phyloP scores from a whole-genome alignment of 192 early-diverging fungal genomes.

The Coemansia sp. region DNA sequence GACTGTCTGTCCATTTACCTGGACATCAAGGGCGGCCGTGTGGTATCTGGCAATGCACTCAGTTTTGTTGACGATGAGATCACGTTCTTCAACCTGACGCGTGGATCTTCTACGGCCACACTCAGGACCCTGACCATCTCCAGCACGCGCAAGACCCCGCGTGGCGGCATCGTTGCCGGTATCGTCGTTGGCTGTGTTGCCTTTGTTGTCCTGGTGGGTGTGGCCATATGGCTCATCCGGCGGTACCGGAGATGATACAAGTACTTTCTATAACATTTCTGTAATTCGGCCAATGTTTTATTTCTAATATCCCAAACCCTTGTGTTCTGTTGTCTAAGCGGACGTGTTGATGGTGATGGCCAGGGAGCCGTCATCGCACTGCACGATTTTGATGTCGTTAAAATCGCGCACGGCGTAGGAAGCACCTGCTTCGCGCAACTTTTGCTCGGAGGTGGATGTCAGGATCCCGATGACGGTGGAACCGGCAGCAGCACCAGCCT shows the following conservation, averaged over 20 bases:
- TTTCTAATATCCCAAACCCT: not conserved
- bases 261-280: not conserved
- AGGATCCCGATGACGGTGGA: constrained; percentile 33
- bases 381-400: not conserved
- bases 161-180: constrained; percentile 36
- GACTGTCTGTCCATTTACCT: constrained; percentile 42
- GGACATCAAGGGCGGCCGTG: constrained; percentile 24
- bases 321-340: not conserved
- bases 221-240: constrained; percentile 15
- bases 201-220: constrained; percentile 20
- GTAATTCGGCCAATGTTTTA: not conserved
- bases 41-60: constrained; percentile 33
- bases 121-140: constrained; percentile 47
- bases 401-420: constrained; percentile 30
- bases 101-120: constrained; percentile 17
- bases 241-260: constrained; percentile 2
- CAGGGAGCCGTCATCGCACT: not conserved
- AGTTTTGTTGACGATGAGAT: constrained; percentile 26
- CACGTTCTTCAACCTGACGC: constrained; percentile 43
- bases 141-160: constrained; percentile 20
- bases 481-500: constrained; percentile 29
- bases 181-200: constrained; percentile 42
- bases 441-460: constrained; percentile 20
- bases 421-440: constrained; percentile 24
- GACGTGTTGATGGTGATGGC: not conserved